Evolutionary conservation across 2,329 filamentous ascomycete species (phyloP).

Genomic region (Fusarium annulatum): DNA sequence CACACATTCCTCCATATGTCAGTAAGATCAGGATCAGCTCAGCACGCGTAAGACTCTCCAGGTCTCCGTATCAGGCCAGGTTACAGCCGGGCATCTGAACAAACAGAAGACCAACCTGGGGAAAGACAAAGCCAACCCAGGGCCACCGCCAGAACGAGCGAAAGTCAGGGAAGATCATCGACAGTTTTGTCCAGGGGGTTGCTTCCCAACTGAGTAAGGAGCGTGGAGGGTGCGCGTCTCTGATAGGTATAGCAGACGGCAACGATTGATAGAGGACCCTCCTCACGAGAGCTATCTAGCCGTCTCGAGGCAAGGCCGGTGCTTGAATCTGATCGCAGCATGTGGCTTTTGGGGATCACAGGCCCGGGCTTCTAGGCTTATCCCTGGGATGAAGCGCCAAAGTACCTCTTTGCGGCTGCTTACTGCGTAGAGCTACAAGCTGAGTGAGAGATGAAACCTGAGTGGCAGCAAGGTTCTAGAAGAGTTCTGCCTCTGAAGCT

Average conservation of each 20-base stretch:
- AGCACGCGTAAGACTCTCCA: conserved; percentile 15
- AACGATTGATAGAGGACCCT: conserved; percentile 36
- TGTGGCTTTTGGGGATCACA: conserved; percentile 46
- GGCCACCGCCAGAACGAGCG: conserved; percentile 34
- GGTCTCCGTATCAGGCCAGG: conserved; percentile 19
- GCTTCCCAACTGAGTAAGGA: conserved; percentile 25
- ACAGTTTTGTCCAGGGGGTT: conserved; percentile 27
- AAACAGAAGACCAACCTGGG: conserved; percentile 23
- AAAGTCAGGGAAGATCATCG: conserved; percentile 36
- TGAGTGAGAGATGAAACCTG: neutral
- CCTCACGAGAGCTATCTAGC: conserved; percentile 31
- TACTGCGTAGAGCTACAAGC: conserved; percentile 15
- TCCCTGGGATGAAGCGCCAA: conserved; percentile 25
- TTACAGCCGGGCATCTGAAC: conserved; percentile 28
- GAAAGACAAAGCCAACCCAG: conserved; percentile 13
- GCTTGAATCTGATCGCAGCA: conserved; percentile 45
- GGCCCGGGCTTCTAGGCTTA: conserved; percentile 37
- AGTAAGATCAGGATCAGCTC: conserved; percentile 15
- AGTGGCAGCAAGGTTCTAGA: conserved; percentile 31
- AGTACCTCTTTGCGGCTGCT: conserved; percentile 6
- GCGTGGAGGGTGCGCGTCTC: conserved; percentile 8
- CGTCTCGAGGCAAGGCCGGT: conserved; percentile 31
- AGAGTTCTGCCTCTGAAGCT: conserved; percentile 28
- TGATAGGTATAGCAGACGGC: conserved; percentile 41
- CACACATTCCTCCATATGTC: conserved; percentile 7